phyloP scores from a whole-genome alignment of 108 stramenopile genomes.

The Licmophora abbreviata region DNA sequence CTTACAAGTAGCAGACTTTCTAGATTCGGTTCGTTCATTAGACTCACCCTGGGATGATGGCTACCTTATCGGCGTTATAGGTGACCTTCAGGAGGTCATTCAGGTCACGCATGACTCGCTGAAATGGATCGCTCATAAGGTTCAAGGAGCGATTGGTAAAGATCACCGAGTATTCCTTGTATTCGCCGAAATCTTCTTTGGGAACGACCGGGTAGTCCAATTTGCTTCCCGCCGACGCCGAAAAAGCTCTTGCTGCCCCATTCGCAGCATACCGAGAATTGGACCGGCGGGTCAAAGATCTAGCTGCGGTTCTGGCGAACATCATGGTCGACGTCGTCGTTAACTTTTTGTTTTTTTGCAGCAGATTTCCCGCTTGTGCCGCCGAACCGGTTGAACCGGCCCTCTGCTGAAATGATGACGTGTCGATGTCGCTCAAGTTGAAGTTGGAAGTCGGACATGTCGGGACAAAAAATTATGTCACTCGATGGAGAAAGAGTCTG shows the following conservation, averaged over 20 bases:
- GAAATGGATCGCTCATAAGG: slow-evolving; percentile 87
- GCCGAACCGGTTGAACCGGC: too few species aligned
- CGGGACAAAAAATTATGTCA: too few species aligned
- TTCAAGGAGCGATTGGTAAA: slow-evolving; percentile 88
- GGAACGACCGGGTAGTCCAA: slow-evolving; percentile 36
- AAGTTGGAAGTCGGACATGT: too few species aligned
- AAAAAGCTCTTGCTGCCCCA: neutral
- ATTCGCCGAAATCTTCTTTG: slow-evolving; percentile 68
- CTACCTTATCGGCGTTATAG: slow-evolving; percentile 87
- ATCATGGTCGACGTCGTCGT: too few species aligned
- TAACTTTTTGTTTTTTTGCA: neutral
- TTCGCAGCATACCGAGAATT: neutral
- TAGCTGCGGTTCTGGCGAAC: neutral
- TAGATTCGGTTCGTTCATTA: neutral
- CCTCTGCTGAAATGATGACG: too few species aligned
- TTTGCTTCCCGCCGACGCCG: neutral
- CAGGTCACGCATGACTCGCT: slow-evolving; percentile 84
- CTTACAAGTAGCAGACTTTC: neutral
- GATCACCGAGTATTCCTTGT: slow-evolving; percentile 84
- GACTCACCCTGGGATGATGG: slow-evolving; percentile 85
- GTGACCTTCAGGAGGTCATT: slow-evolving; percentile 68
- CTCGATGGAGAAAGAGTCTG: too few species aligned
- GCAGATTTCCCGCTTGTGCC: neutral
- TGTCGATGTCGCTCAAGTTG: too few species aligned
- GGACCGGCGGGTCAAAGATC: neutral